Evolutionary conservation across 768 basidiomycete genomes (phyloP).

Genomic region (Macrolepiota fuliginosa): DNA sequence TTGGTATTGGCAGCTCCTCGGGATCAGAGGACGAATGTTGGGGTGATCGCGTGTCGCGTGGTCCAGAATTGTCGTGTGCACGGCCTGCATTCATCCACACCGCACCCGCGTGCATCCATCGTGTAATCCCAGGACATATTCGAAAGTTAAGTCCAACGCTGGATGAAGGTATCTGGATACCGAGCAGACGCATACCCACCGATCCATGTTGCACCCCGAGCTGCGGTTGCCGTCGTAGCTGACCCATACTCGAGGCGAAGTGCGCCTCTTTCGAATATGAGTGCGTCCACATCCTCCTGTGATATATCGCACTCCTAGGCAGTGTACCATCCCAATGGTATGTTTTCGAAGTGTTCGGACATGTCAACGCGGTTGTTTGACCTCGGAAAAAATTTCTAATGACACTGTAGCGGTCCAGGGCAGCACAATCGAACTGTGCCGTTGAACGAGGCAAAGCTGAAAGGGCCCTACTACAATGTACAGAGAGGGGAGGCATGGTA

Average conservation of each 20-base stretch:
- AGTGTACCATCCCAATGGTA: neutral
- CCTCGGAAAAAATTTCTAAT: conserved; percentile 58
- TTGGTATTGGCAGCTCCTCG: neutral
- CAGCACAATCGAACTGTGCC: neutral
- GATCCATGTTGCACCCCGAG: neutral
- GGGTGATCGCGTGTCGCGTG: neutral
- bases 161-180: neutral
- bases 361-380: conserved; percentile 24
- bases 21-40: neutral
- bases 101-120: conserved; percentile 4
- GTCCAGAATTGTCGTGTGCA: neutral
- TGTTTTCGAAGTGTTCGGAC: conserved; percentile 7
- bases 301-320: neutral
- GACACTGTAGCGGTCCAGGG: conserved; percentile 53
- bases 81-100: neutral
- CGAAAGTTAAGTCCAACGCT: neutral
- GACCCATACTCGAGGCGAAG: neutral
- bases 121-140: neutral
- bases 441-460: neutral
- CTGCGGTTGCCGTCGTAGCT: neutral
- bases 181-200: neutral
- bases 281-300: neutral
- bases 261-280: neutral
- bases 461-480: conserved; percentile 1
- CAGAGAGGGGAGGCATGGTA: conserved; percentile 4